Base-by-base conservation (phyloP, 202 grass and related monocot species). In the Carex sylvatica region DNA sequence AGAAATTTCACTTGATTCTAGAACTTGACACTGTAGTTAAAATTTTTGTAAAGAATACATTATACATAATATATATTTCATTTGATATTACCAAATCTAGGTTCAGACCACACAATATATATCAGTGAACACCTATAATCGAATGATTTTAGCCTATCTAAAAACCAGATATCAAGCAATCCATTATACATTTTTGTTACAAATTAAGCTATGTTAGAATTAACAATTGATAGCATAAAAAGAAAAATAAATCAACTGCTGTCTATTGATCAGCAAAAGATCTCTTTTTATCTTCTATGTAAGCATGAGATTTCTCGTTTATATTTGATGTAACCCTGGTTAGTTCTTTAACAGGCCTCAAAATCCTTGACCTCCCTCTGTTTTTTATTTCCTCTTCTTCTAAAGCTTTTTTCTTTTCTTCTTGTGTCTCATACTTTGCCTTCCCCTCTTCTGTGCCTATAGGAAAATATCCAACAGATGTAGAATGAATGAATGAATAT, bases 181-280 rank as follows among this genome's bases (percentile, higher is more conserved):
- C 47, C 46, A 53, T 74, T 31, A 28, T 74, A 55, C 13, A 54
- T 8, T n/a, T 38, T 7, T 70, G 16, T 70, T 22, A 70, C 33
- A 70, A 76, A 55, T 35, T 35, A 54, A 35, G 3, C 24, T 70
- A 74, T 44, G 47, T 31, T 55, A 75, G 20, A 75, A 31, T 75
- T 22, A 75, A 16, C 24, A 55, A 30, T 31, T 52, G 49, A 31
- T 47, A 31, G 4, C 26, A 36, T 58, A 0, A 69, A 69, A 42
- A 35, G 40, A 55, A 75, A 75, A 9, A 54, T 14, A 75, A 55
- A 75, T 54, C 14, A 55, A 76, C 7, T 54, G 72, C 9, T 13
- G 9, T 54, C 69, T 84, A 75, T 65, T 78, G 30, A 85, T 75
- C 80, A 67, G 69, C 83, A 84, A 84, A 84, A 68, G 73, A 22